phyloP scores from a whole-genome alignment of 192 early-diverging fungal species.

The Obelidium mucronatum region DNA sequence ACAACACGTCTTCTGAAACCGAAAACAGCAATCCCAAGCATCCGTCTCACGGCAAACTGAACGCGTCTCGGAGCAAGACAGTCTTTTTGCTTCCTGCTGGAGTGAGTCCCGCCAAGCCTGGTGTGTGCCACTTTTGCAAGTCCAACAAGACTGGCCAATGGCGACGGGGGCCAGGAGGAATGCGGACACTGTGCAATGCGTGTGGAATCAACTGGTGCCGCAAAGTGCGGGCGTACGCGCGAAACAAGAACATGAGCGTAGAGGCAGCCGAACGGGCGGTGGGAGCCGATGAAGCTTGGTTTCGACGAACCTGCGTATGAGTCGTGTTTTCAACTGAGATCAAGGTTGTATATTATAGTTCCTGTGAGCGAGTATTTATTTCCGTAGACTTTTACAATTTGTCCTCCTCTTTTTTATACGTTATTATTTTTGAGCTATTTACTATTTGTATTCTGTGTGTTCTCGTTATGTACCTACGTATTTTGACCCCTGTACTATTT shows the following conservation, averaged over 20 bases:
- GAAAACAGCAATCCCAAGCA: background rate
- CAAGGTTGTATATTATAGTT: too few relatives aligned
- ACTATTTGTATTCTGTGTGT: too few relatives aligned
- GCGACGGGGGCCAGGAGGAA: conserved; percentile 91
- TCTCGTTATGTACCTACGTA: too few relatives aligned
- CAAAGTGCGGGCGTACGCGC: conserved; percentile 23
- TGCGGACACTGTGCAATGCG: conserved; percentile 93
- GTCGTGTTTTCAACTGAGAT: too few relatives aligned
- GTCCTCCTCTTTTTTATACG: too few relatives aligned
- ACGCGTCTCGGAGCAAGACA: background rate
- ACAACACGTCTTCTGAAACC: background rate
- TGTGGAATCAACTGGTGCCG: conserved; percentile 73
- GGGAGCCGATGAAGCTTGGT: conserved; percentile 27
- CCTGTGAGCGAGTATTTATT: too few relatives aligned
- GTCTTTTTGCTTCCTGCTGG: background rate
- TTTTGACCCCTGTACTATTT: too few relatives aligned
- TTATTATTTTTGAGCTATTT: too few relatives aligned
- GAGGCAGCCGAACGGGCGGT: conserved; percentile 27
- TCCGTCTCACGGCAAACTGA: background rate
- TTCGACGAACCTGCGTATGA: too few relatives aligned
- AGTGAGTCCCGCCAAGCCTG: background rate
- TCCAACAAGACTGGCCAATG: conserved; percentile 93
- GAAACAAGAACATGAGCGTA: background rate
- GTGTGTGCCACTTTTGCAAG: conserved; percentile 66
- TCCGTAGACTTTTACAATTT: too few relatives aligned